phyloP scores from a whole-genome alignment of 495 filamentous ascomycete genomes.

The Penicillium arizonense region DNA sequence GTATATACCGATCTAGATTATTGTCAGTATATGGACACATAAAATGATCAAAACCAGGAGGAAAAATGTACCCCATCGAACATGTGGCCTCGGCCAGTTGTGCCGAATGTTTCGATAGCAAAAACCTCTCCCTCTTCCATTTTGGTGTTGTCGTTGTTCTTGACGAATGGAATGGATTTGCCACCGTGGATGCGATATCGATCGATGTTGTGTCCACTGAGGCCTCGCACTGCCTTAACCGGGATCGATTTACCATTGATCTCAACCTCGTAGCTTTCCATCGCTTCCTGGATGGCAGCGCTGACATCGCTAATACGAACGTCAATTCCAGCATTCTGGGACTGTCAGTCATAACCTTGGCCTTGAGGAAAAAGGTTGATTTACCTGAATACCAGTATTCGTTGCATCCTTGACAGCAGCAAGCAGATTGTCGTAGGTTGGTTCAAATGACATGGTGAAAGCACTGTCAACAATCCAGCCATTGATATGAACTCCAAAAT shows the following conservation, averaged over 20 bases:
- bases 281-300: conserved; percentile 62
- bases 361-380: not conserved
- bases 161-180: conserved; percentile 62
- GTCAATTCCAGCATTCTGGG: conserved; percentile 58
- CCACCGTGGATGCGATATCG: conserved; percentile 60
- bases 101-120: conserved; percentile 66
- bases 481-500: conserved; percentile 65
- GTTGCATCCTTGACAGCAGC: conserved; percentile 62
- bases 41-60: not conserved
- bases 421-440: conserved; percentile 59
- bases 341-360: conserved; percentile 2
- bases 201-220: conserved; percentile 60
- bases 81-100: conserved; percentile 52
- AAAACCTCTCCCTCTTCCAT: conserved; percentile 68
- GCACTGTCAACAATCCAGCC: conserved; percentile 65
- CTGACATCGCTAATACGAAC: conserved; percentile 60
- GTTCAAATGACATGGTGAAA: conserved; percentile 62
- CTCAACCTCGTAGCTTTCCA: conserved; percentile 66
- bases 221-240: conserved; percentile 56
- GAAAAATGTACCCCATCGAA: conserved; percentile 39
- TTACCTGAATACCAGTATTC: conserved; percentile 57
- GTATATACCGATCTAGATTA: conserved; percentile 32
- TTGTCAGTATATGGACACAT: conserved; percentile 14
- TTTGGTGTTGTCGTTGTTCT: conserved; percentile 55
- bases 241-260: conserved; percentile 54